phyloP scores from a whole-genome alignment of 371 early-diverging fungal genomes.

The Mortierella sp. region DNA sequence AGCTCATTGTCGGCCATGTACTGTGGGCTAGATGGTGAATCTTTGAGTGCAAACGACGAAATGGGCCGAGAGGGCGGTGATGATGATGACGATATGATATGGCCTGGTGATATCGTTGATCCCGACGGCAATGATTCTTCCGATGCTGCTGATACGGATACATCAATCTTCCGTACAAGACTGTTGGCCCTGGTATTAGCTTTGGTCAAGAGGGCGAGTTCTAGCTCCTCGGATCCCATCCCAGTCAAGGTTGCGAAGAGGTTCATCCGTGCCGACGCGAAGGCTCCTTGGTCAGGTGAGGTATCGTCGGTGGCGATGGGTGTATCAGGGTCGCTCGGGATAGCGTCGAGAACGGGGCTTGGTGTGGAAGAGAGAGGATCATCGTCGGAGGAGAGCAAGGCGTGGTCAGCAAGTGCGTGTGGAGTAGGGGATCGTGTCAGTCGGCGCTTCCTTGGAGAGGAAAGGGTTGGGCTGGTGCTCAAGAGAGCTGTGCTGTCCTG shows the following conservation, averaged over 20 bases:
- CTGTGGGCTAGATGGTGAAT: constrained; percentile 4
- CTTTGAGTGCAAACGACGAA: not conserved
- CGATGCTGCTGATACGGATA: not conserved
- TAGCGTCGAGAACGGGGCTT: not conserved
- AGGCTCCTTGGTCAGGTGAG: not conserved
- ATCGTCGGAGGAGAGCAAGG: not conserved
- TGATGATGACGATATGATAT: not conserved
- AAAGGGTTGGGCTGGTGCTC: not conserved
- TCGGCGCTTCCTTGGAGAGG: not conserved
- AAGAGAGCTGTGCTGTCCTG: not conserved
- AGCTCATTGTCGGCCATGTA: constrained; percentile 17
- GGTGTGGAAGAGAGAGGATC: not conserved
- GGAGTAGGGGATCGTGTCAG: constrained; percentile 13
- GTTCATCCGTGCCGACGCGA: not conserved
- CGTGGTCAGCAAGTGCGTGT: constrained; percentile 2
- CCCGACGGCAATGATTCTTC: not conserved
- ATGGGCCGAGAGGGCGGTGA: not conserved
- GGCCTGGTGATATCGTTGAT: not conserved
- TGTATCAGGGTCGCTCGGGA: not conserved
- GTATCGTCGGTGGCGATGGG: not conserved
- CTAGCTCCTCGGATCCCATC: constrained; percentile 7
- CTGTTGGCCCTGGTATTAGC: constrained; percentile 22
- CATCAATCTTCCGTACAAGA: not conserved
- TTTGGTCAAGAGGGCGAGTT: constrained; percentile 13
- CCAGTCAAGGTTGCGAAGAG: constrained; percentile 8